These are phyloP conservation scores for Volvox reticuliferus DNA, from an alignment of 139 green algal species.

Conservation along the genomic window DNA sequence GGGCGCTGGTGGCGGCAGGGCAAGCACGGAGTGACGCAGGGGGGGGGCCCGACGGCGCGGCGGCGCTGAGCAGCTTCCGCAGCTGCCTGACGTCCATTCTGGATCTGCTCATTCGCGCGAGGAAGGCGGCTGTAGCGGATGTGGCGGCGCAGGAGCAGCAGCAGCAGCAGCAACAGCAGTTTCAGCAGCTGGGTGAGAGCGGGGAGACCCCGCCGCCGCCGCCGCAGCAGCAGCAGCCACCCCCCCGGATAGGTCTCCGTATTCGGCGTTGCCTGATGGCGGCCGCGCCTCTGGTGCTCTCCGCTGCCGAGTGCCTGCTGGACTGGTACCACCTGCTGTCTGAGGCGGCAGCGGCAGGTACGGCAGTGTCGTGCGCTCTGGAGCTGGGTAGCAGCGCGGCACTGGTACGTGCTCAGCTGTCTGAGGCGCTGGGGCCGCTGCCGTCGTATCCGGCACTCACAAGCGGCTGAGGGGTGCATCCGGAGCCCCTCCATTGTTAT, in stretches of 20 bases:
- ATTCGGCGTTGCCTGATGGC: not conserved
- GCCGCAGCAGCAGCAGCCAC: not conserved
- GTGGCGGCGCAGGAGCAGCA: not conserved
- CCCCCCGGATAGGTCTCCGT: not conserved
- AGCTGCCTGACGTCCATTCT: not conserved
- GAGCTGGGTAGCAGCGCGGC: conserved; percentile 10
- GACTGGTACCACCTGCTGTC: conserved; percentile 15
- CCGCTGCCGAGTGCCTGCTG: conserved; percentile 4
- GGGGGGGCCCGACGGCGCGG: not conserved
- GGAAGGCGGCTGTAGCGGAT: conserved; percentile 3
- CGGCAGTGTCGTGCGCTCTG: not conserved
- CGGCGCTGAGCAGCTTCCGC: not conserved
- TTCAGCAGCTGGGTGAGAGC: not conserved
- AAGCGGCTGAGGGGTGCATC: not conserved
- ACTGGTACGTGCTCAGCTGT: conserved; percentile 26
- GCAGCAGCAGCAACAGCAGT: not conserved
- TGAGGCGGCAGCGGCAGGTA: not conserved
- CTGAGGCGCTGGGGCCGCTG: conserved; percentile 27
- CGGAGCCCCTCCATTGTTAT: no score
- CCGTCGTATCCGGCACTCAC: not conserved
- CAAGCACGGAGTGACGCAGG: not conserved
- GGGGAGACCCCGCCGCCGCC: not conserved
- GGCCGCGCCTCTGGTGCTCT: conserved; percentile 4
- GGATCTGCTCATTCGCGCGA: not conserved
- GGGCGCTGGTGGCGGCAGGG: not conserved